A percentile compares a stretch with the other conserved stretches of the same genome.
These are phyloP conservation scores for Sporothrix phasma DNA, from an alignment of 2,329 filamentous ascomycete genomes.

Conservation along the genomic window DNA sequence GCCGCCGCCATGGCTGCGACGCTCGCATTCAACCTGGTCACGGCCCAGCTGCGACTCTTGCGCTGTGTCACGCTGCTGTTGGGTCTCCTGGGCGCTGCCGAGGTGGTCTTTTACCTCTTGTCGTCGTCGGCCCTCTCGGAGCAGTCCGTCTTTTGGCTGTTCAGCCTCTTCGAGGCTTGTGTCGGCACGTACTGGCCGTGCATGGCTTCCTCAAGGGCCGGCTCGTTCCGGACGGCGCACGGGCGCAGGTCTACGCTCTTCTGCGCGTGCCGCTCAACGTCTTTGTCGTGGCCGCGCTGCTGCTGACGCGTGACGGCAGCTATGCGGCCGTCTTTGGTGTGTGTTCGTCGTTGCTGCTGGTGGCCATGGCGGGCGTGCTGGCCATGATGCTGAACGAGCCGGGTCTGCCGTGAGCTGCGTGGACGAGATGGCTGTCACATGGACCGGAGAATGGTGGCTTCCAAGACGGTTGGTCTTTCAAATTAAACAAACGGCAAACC, in stretches of 20 bases:
- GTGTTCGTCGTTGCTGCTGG: constrained; percentile 26
- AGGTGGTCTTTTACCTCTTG: constrained; percentile 25
- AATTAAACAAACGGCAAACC: too few species aligned
- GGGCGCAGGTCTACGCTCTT: constrained; percentile 44
- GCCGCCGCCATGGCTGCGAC: constrained; percentile 50
- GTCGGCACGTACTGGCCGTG: constrained; percentile 47
- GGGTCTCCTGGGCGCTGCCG: constrained; percentile 30
- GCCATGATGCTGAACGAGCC: constrained; percentile 21
- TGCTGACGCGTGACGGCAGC: constrained; percentile 26
- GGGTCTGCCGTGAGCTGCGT: constrained; percentile 13
- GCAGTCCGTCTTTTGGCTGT: constrained; percentile 40
- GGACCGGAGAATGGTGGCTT: too few species aligned
- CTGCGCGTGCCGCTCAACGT: constrained; percentile 48
- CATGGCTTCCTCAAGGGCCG: constrained; percentile 42
- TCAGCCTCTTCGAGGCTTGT: constrained; percentile 46
- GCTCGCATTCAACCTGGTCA: constrained; percentile 37
- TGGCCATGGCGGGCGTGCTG: constrained; percentile 24
- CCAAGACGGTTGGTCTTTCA: too few species aligned
- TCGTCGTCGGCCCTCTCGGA: constrained; percentile 26
- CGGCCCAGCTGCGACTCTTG: constrained; percentile 16
- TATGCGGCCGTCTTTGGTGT: constrained; percentile 25
- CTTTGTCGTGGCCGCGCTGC: constrained; percentile 42
- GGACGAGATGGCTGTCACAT: too few species aligned
- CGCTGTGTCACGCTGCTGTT: constrained; percentile 27
- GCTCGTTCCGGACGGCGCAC: constrained; percentile 41